phyloP scores from a whole-genome alignment of 495 filamentous ascomycete genomes.

The Neurospora sp. region DNA sequence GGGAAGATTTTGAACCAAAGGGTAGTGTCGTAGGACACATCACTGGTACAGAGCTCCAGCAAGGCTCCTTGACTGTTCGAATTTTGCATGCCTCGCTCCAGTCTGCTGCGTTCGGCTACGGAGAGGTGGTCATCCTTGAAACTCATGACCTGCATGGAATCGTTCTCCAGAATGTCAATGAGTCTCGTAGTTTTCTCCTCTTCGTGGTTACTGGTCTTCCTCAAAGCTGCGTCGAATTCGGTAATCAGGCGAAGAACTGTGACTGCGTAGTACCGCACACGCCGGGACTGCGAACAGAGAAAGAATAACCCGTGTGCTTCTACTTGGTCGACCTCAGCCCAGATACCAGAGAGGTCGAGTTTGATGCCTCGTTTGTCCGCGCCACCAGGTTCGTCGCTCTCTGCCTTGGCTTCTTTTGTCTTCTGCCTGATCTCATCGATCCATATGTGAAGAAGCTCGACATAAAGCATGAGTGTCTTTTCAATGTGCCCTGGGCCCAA shows the following conservation, averaged over 20 bases:
- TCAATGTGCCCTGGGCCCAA: slow-evolving; percentile 92
- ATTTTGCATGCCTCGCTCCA: slow-evolving; percentile 82
- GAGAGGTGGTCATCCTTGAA: slow-evolving; percentile 89
- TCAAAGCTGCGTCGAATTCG: slow-evolving; percentile 84
- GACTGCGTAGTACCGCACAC: slow-evolving; percentile 82
- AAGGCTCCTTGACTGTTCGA: slow-evolving; percentile 76
- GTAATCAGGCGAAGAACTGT: slow-evolving; percentile 85
- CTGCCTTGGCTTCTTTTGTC: slow-evolving; percentile 58
- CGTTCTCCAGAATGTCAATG: slow-evolving; percentile 84
- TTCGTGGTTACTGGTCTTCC: slow-evolving; percentile 46
- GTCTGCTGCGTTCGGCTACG: slow-evolving; percentile 80
- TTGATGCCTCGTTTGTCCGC: slow-evolving; percentile 55
- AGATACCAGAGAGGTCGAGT: slow-evolving; percentile 75
- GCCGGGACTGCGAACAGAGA: slow-evolving; percentile 84
- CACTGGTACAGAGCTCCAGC: slow-evolving; percentile 90
- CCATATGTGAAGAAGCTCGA: slow-evolving; percentile 91
- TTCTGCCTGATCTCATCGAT: slow-evolving; percentile 91
- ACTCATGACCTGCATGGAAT: slow-evolving; percentile 78
- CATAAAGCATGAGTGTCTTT: slow-evolving; percentile 81
- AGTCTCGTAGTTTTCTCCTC: slow-evolving; percentile 52
- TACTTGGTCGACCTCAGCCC: slow-evolving; percentile 89
- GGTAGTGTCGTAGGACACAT: slow-evolving; percentile 86
- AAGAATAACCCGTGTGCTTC: slow-evolving; percentile 98
- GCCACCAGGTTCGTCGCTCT: slow-evolving; percentile 47
- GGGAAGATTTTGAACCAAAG: slow-evolving; percentile 98